phyloP scores from a whole-genome alignment of 768 basidiomycete genomes.

The Phallus indusiatus region DNA sequence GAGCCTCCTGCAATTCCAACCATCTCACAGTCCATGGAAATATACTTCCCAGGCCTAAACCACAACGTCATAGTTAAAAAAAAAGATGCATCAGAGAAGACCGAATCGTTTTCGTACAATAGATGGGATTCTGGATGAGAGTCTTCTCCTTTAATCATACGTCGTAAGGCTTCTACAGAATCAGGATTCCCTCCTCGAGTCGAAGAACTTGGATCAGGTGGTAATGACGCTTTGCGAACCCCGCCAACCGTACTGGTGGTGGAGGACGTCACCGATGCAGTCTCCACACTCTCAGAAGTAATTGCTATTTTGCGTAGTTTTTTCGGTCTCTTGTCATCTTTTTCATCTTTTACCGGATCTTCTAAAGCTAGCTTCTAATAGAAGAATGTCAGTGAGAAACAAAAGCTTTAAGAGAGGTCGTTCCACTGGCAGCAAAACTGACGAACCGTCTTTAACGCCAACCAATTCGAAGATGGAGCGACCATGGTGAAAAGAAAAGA shows the following conservation, averaged over 20 bases:
- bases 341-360: conserved; percentile 19
- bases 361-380: conserved; percentile 10
- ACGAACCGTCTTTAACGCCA: conserved; percentile 42
- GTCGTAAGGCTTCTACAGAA: conserved; percentile 5
- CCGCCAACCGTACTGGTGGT: not conserved
- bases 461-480: conserved; percentile 49
- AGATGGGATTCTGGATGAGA: not conserved
- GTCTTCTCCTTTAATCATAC: conserved; percentile 18
- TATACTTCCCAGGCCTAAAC: conserved; percentile 57
- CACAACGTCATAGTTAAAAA: not conserved
- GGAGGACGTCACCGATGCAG: not conserved
- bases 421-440: conserved; percentile 6
- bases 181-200: not conserved
- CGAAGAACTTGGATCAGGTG: conserved; percentile 8
- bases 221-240: not conserved
- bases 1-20: conserved; percentile 79
- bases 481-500: not conserved
- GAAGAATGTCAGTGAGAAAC: conserved; percentile 2
- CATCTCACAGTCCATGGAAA: conserved; percentile 96
- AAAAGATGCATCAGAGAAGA: conserved; percentile 7
- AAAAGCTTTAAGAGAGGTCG: not conserved
- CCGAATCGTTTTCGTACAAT: not conserved
- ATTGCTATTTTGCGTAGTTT: conserved; percentile 8
- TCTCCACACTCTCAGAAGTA: not conserved
- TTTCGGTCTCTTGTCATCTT: conserved; percentile 21